Conservation (phyloP, 2,329 filamentous ascomycete genomes). For the Bipolaris gigantea region DNA sequence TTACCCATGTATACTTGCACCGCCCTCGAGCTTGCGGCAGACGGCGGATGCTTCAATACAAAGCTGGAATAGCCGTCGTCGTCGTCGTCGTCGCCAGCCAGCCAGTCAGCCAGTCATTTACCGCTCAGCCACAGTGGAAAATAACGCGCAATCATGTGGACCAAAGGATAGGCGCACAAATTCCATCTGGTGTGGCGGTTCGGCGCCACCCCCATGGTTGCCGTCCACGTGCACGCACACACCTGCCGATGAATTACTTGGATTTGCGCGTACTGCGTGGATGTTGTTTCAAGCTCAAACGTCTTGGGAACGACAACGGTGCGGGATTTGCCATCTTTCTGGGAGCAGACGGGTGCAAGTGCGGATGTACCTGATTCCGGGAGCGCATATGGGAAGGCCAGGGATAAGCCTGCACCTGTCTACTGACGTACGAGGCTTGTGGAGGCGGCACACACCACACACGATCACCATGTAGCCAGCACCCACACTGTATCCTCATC, state of each 20-base stretch:
- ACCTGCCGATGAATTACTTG: too few relatives aligned
- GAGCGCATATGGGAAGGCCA: not conserved
- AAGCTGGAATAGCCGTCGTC: not conserved
- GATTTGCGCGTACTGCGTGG: not conserved
- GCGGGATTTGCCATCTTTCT: not conserved
- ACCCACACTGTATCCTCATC: not conserved
- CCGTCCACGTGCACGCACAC: too few relatives aligned
- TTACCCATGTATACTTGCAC: too few relatives aligned
- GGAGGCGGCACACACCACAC: not conserved
- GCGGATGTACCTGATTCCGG: not conserved
- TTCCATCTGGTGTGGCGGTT: not conserved
- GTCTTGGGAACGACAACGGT: not conserved
- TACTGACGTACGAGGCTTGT: not conserved
- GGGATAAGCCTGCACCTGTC: not conserved
- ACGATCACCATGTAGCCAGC: not conserved
- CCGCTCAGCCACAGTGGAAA: not conserved
- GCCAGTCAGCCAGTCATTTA: not conserved
- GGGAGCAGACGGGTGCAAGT: not conserved
- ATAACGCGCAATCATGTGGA: not conserved
- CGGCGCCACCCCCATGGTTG: not conserved
- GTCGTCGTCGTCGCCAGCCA: too few relatives aligned
- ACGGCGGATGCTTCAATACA: not conserved
- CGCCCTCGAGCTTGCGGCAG: not conserved
- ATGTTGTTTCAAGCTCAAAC: slow-evolving; percentile 14
- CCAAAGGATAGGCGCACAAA: not conserved